These are phyloP conservation scores for Scenedesmus sp. DNA, from an alignment of 163 green algal species.

Conservation along the genomic window DNA sequence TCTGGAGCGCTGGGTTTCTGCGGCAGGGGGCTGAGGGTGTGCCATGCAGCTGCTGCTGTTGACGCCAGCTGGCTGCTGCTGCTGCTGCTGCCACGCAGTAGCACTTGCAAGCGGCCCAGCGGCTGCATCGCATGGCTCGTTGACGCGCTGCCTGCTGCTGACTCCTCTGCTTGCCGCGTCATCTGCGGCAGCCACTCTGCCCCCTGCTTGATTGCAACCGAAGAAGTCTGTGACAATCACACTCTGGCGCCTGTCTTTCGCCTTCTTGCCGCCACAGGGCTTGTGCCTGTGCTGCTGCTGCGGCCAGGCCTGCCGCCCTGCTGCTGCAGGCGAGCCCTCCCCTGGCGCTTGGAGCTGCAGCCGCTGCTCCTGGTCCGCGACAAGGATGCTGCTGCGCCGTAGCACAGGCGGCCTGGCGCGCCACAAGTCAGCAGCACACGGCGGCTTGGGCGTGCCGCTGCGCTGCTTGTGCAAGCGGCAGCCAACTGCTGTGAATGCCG, in stretches of 20 bases:
- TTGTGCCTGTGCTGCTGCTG: neutral
- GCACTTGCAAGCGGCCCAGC: neutral
- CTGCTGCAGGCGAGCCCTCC: neutral
- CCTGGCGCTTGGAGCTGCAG: neutral
- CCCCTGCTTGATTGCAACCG: neutral
- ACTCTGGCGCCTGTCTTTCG: neutral
- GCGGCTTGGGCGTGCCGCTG: neutral
- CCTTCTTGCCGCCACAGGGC: too few relatives aligned
- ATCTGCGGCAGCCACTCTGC: neutral
- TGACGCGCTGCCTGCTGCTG: constrained; percentile 6
- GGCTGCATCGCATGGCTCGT: neutral
- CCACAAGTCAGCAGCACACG: neutral
- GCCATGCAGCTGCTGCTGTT: neutral
- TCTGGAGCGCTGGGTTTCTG: neutral
- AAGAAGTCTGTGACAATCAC: neutral
- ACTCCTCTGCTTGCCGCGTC: neutral
- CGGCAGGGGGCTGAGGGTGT: neutral
- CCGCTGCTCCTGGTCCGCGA: constrained; percentile 1
- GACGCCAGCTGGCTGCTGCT: neutral
- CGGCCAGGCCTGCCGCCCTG: neutral
- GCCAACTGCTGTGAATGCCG: neutral
- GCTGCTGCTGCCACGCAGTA: neutral
- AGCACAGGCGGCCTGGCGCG: neutral
- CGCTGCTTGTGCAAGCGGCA: neutral
- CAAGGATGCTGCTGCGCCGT: neutral